Evolutionary conservation across 441 rosid species (phyloP), one percentile per base, ranked within the genome.

Genomic region (Mallotus japonicus): DNA sequence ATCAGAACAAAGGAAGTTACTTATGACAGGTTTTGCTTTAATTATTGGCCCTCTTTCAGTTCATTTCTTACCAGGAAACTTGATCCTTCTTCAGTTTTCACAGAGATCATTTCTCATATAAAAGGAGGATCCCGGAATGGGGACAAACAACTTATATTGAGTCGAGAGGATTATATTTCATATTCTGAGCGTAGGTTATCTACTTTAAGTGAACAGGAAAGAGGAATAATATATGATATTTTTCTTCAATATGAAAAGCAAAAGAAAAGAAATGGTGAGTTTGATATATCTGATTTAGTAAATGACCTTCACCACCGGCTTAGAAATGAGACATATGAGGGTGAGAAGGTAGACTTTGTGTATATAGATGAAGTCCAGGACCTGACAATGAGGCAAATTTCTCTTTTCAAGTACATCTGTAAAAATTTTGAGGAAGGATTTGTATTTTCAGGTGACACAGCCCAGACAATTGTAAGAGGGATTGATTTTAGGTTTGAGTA

Each of bases 281-380:
- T 71, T 72, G 90, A 88, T 75, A 56, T 82, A 69, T 83, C 89
- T 5, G 89, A 87, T 78, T 69, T 88, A n/a, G 89, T 87, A 46
- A 81, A 65, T 74, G 87, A 85, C 78, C 84, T 88, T 57, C 88
- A 88, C 69, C 17, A 19, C 14, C 81, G 86, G 34, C 78, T 88
- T 54, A 73, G 62, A 62, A 49, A 60, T 12, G 77, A 70, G 50
- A 67, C 12, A 10, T 77, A 77, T 55, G 56, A 63, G 42, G 86
- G 82, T 28, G 83, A 79, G 0, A 16, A 46, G 0, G 68, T 88
- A 75, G 78, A 87, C 55, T 88, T 78, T 71, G 88, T 85, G 20
- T 88, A 87, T 61, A 75, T 85, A 9, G 92, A 85, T 78, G 89
- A 87, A 78, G 89, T 87, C 58, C 90, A 88, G 72, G 90, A 88